Evolutionary conservation across 1,284 basidiomycete species (phyloP).

Genomic region (Agroathelia rolfsii): DNA sequence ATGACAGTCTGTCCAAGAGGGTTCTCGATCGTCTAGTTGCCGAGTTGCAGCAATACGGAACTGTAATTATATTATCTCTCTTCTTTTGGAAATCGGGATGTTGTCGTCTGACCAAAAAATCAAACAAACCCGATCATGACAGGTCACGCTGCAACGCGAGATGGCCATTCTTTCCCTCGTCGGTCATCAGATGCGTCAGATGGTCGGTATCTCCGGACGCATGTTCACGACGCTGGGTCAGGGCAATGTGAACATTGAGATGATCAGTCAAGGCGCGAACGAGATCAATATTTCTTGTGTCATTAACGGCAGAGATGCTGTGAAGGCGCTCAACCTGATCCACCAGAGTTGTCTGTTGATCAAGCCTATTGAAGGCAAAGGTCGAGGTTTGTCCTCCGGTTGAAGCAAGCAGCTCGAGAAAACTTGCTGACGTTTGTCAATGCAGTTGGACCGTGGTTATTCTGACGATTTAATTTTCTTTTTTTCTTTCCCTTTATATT

Average conservation of each 20-base stretch:
- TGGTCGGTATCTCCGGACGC: constrained; percentile 90
- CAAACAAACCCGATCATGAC: background rate
- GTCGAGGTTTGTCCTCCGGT: constrained; percentile 27
- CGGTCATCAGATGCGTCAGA: constrained; percentile 88
- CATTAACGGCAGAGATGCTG: constrained; percentile 77
- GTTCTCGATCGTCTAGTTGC: constrained; percentile 61
- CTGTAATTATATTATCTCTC: constrained; percentile 23
- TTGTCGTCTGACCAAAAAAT: too few relatives aligned
- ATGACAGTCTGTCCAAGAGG: constrained; percentile 53
- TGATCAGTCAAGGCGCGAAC: constrained; percentile 97
- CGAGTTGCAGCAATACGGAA: constrained; percentile 73
- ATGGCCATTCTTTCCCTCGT: constrained; percentile 98
- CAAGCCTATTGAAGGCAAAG: constrained; percentile 29
- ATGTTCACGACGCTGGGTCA: constrained; percentile 96
- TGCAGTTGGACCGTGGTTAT: constrained; percentile 28
- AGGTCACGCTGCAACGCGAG: constrained; percentile 76
- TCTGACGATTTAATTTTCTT: too few relatives aligned
- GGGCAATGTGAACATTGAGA: constrained; percentile 96
- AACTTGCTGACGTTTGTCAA: constrained; percentile 1
- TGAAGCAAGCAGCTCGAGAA: too few relatives aligned
- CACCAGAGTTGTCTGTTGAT: constrained; percentile 83
- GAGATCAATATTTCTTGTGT: constrained; percentile 98
- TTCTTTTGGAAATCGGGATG: background rate
- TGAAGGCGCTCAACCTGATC: constrained; percentile 95
- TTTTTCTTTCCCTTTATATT: too few relatives aligned